phyloP scores from a whole-genome alignment of 164 flowering plant species.

The Tetracentron sinense region DNA sequence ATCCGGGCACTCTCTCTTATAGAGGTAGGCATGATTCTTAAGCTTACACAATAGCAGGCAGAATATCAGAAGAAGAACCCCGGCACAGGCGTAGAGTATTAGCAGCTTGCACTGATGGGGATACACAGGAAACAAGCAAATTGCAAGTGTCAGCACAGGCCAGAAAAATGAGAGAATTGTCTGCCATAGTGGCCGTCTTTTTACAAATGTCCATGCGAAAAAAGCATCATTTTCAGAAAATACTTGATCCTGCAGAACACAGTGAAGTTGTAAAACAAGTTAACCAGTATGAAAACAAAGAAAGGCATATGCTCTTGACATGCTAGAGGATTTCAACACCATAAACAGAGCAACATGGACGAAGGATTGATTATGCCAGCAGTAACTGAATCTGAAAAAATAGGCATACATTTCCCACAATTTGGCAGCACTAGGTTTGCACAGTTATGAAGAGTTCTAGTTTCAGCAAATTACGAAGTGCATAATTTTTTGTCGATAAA shows the following conservation, averaged over 20 bases:
- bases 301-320: not conserved
- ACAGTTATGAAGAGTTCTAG: no score
- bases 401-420: not conserved
- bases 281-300: not conserved
- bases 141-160: conserved; percentile 96
- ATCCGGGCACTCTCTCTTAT: not conserved
- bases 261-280: not conserved
- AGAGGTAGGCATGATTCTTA: no score
- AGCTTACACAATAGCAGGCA: conserved; percentile 66
- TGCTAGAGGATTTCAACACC: no score
- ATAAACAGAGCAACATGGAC: no score
- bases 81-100: conserved; percentile 84
- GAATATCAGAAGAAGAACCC: conserved; percentile 70
- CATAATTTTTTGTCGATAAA: no score
- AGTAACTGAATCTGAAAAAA: not conserved
- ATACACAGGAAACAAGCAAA: conserved; percentile 96
- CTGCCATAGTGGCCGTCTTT: conserved; percentile 87
- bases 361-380: not conserved
- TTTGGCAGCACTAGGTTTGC: no score
- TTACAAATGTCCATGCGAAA: conserved; percentile 93
- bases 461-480: no score
- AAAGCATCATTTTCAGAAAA: conserved; percentile 96
- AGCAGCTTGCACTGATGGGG: conserved; percentile 83
- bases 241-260: conserved; percentile 67
- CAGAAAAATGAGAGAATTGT: conserved; percentile 89